phyloP scores from a whole-genome alignment of 2,329 filamentous ascomycete species.

The Byssoonygena ceratinophila region DNA sequence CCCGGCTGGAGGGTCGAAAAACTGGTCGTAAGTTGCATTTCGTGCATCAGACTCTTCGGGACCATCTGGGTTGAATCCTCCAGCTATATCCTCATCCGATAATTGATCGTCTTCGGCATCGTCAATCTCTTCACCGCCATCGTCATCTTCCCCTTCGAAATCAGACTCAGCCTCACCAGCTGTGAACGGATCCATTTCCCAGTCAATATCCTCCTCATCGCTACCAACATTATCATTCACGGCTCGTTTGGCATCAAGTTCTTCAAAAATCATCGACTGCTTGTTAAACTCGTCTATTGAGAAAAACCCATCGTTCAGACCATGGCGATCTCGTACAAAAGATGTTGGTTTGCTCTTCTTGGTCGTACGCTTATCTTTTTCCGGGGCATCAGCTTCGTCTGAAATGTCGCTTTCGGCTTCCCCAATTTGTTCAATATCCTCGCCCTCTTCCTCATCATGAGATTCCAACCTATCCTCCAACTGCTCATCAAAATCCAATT shows the following conservation, averaged over 20 bases:
- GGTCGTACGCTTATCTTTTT: constrained; percentile 44
- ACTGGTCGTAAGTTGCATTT: constrained; percentile 48
- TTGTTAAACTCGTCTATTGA: constrained; percentile 96
- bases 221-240: constrained; percentile 62
- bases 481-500: constrained; percentile 16
- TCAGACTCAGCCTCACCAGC: constrained; percentile 23
- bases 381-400: constrained; percentile 17
- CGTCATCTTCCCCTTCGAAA: constrained; percentile 40
- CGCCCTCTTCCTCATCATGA: constrained; percentile 18
- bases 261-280: constrained; percentile 79
- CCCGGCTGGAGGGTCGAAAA: constrained; percentile 78
- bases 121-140: constrained; percentile 57
- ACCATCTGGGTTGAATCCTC: constrained; percentile 37
- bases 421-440: constrained; percentile 12
- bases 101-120: constrained; percentile 40
- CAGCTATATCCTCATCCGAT: background rate
- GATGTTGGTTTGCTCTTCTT: background rate
- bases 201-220: constrained; percentile 74
- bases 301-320: constrained; percentile 95
- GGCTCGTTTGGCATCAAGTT: constrained; percentile 63
- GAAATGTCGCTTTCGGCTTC: constrained; percentile 22
- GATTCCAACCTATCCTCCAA: background rate
- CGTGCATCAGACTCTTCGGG: constrained; percentile 45
- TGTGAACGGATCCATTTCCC: constrained; percentile 64
- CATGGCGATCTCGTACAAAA: constrained; percentile 52